Conservation (phyloP, 2,329 filamentous ascomycete species). For the Hypoxylon rubiginosum region DNA sequence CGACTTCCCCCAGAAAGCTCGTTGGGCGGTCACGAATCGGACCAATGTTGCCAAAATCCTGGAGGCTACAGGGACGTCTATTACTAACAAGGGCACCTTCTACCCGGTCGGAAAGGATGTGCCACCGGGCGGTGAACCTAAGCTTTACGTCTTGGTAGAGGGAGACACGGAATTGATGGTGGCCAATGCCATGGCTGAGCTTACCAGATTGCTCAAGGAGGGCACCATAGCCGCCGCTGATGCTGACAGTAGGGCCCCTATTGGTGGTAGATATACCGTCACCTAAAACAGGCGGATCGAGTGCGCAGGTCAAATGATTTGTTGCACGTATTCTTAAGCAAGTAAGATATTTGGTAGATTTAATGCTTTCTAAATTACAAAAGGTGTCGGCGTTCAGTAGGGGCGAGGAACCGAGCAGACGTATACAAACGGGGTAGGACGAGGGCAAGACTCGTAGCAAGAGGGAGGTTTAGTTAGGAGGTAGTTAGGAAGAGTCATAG, state of each 20-base stretch:
- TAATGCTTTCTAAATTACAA: slow-evolving; percentile 21
- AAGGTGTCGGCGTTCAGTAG: slow-evolving; percentile 17
- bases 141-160: slow-evolving; percentile 97
- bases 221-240: slow-evolving; percentile 91
- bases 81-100: slow-evolving; percentile 96
- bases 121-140: slow-evolving; percentile 81
- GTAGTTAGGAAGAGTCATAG: background rate
- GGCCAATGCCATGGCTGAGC: slow-evolving; percentile 88
- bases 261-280: slow-evolving; percentile 87
- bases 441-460: background rate
- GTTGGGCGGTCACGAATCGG: slow-evolving; percentile 98
- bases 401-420: background rate
- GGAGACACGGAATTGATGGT: slow-evolving; percentile 96
- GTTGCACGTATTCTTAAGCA: slow-evolving; percentile 9
- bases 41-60: slow-evolving; percentile 99
- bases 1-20: slow-evolving; percentile 97
- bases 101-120: slow-evolving; percentile 87
- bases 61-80: slow-evolving; percentile 92
- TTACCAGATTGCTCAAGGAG: slow-evolving; percentile 89
- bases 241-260: slow-evolving; percentile 83
- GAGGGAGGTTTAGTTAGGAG: background rate
- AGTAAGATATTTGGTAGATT: slow-evolving; percentile 8
- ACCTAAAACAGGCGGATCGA: slow-evolving; percentile 64
- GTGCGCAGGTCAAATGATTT: background rate
- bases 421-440: slow-evolving; percentile 3